Evolutionary conservation across 139 green algal species (phyloP), one percentile per base, ranked within the genome.

Genomic region (Coccomyxa sp.): DNA sequence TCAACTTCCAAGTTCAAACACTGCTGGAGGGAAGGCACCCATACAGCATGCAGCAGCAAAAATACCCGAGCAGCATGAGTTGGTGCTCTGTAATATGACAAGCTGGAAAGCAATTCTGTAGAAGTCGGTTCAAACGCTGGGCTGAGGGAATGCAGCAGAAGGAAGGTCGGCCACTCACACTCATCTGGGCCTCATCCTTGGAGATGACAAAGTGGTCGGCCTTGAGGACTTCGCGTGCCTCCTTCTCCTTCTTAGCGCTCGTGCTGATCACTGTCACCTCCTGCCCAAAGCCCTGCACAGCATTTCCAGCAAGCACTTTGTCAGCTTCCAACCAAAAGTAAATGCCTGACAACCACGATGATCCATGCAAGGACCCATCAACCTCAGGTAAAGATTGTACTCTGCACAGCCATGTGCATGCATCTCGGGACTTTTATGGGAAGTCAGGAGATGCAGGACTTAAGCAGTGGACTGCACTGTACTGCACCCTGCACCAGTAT

Each of bases 221-320:
- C 0, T 88, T 88, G 60, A 96, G 82, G n/a, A 80, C 30, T n/a
- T 91, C 57, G 21, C 85, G 77, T 10, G 94, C 94, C 85, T 96
- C 92, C 32, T 90, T 83, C 87, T 91, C 85, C 91, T 98, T 98
- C 78, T 66, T 58, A 21, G 77, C 25, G 0, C 79, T 88, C 28
- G 91, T 95, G 67, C 88, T 93, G 74, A 96, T 89, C 38, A 96
- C 92, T 45, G 91, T 95, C 27, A 94, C 90, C 79, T 94, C 66
- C 81, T 82, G 83, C 45, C 91, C 93, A 58, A 95, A 89, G 28
- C 89, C 93, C 84, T 90, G 91, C 60, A 68, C 89, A 32, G 91
- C 89, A 83, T 91, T 93, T 13, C 92, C 90, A 0, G 87, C 91
- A 80, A 89, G 89, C 3, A 10, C 4, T 74, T 30, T 74, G 16